Evolutionary conservation across 306 rosid species (phyloP).

Genomic region (Lathyrus aphaca): DNA sequence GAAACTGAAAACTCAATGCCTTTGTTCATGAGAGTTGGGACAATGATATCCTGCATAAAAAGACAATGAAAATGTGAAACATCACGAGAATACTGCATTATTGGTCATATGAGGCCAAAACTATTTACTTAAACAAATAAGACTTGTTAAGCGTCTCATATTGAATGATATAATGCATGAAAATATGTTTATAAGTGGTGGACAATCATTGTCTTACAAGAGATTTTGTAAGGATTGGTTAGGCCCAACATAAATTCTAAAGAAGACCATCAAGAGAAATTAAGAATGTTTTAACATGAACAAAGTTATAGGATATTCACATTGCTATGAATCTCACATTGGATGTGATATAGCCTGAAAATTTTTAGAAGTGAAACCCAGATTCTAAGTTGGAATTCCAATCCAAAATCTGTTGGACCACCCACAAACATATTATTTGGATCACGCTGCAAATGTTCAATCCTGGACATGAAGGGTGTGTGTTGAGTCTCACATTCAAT

Average conservation of each 20-base stretch:
- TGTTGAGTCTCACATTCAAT: neutral
- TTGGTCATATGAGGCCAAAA: conserved; percentile 20
- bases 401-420: neutral
- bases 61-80: conserved; percentile 31
- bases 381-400: neutral
- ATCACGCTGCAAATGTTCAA: neutral
- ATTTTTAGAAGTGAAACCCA: neutral
- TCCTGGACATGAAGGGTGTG: neutral
- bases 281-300: conserved; percentile 13
- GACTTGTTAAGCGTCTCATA: neutral
- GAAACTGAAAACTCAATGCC: conserved; percentile 79
- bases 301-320: conserved; percentile 3
- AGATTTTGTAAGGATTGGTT: neutral
- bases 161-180: neutral
- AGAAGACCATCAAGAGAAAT: conserved; percentile 15
- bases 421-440: neutral
- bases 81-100: conserved; percentile 26
- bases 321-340: neutral
- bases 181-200: neutral
- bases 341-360: neutral
- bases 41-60: conserved; percentile 73
- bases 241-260: neutral
- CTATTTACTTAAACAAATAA: conserved; percentile 9
- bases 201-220: neutral
- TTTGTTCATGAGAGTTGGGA: conserved; percentile 76